A percentile compares a stretch with the other conserved stretches of the same genome.
Conservation (phyloP, 805 yeast genomes). For the Starmera amethionina region DNA sequence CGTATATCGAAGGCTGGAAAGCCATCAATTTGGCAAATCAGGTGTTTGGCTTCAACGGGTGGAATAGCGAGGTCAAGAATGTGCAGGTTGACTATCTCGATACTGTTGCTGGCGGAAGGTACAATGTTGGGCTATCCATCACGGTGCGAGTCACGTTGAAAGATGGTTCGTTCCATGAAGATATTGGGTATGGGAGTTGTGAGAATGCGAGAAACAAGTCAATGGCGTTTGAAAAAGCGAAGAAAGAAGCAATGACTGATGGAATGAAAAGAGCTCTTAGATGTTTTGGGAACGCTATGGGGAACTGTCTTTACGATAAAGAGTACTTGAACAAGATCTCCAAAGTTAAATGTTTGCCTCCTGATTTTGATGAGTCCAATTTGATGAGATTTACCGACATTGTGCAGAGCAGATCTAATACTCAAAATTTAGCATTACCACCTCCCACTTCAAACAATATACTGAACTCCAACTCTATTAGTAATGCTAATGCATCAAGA, state of each 20-base stretch:
- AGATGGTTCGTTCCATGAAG: conserved; percentile 76
- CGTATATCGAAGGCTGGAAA: conserved; percentile 78
- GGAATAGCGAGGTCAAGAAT: conserved; percentile 64
- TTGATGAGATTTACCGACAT: conserved; percentile 23
- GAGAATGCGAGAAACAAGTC: conserved; percentile 67
- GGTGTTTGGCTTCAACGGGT: conserved; percentile 76
- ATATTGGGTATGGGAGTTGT: conserved; percentile 76
- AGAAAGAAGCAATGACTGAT: conserved; percentile 78
- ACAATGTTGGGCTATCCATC: conserved; percentile 59
- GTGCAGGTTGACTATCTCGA: conserved; percentile 66
- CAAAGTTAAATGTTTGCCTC: conserved; percentile 32
- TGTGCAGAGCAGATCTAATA: conserved; percentile 6
- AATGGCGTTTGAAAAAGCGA: conserved; percentile 74
- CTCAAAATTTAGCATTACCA: background rate
- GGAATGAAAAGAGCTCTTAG: conserved; percentile 71
- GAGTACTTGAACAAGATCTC: conserved; percentile 42
- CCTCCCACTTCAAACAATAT: too few species aligned
- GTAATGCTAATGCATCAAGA: conserved; percentile 1
- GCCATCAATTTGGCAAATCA: conserved; percentile 73
- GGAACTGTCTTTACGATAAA: conserved; percentile 78
- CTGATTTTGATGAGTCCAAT: conserved; percentile 34
- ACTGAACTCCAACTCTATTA: background rate
- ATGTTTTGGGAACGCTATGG: conserved; percentile 75
- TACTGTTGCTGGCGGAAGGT: conserved; percentile 26
- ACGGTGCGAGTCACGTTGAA: conserved; percentile 63